Conservation (phyloP, 2,329 filamentous ascomycete species). For the Verticillium nonalfalfae region DNA sequence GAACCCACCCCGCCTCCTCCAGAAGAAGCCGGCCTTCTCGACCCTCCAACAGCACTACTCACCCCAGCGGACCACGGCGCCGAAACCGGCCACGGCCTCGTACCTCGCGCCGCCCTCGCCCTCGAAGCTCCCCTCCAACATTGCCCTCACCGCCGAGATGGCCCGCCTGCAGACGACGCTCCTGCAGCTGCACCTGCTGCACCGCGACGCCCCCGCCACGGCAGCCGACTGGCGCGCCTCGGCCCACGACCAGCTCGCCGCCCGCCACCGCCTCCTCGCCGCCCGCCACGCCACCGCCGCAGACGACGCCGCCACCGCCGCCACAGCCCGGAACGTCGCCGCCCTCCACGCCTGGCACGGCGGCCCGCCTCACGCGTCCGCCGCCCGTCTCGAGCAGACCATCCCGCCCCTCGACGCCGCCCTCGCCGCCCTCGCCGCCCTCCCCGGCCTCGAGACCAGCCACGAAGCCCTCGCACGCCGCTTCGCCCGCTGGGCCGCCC, state of each 20-base stretch:
- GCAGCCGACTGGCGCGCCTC: conserved; percentile 48
- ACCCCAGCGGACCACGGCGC: conserved; percentile 52
- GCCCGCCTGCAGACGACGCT: conserved; percentile 56
- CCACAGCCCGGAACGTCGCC: conserved; percentile 43
- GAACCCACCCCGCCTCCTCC: conserved; percentile 24
- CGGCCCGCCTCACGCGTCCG: not conserved
- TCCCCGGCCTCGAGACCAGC: conserved; percentile 53
- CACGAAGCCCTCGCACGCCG: conserved; percentile 46
- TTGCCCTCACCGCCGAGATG: conserved; percentile 52
- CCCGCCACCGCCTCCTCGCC: conserved; percentile 34
- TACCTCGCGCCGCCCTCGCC: conserved; percentile 55
- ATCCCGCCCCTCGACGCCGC: conserved; percentile 52
- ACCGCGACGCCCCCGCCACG: conserved; percentile 43
- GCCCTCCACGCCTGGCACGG: conserved; percentile 46
- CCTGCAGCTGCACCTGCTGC: conserved; percentile 58
- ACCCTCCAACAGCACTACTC: conserved; percentile 63
- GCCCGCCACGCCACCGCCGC: conserved; percentile 25
- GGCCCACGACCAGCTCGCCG: conserved; percentile 41
- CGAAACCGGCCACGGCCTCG: conserved; percentile 55
- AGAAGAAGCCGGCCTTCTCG: conserved; percentile 44
- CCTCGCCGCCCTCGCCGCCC: conserved; percentile 43
- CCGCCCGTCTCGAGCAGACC: conserved; percentile 42
- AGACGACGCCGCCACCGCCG: conserved; percentile 30
- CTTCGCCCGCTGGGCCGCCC: conserved; percentile 52
- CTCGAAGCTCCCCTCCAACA: conserved; percentile 53